Evolutionary conservation across 2,329 filamentous ascomycete genomes (phyloP), one percentile per base, ranked within the genome.

Genomic region (Dactylellina drechsleri): DNA sequence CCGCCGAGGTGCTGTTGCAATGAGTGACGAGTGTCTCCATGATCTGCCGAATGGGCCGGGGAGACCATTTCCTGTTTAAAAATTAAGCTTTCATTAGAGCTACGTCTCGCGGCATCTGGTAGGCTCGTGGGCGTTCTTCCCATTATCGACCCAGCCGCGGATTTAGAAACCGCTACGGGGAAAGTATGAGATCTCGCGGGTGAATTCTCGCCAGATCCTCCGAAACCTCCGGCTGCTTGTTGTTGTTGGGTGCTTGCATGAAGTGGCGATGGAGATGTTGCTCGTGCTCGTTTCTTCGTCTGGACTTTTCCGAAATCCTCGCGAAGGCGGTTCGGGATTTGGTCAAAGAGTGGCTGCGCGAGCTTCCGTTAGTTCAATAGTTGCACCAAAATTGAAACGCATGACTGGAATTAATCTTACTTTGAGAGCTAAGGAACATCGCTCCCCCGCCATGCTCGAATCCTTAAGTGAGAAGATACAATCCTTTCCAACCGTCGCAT

Each of bases 391-490:
- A 26, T 18, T 2, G 15, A 23, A 36, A 2, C 23, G 41, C 60
- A 5, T 23, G 20, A 18, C 18, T 28, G 1, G 10, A 53, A 2
- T 3, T 60, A 13, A 66, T 23, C 66, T 56, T 85, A 94, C 92
- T 80, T 89, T 87, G 28, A 99, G 85, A 47, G 92, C 90, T 53
- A 85, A 86, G 0, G 91, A 92, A 79, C 96, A 95, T 76, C 92
- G 86, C 80, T 97, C 92, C 2, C 95, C 95, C 41, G 93, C 93
- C 85, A 96, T 86, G 80, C 93, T 97, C 79, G 91, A 90, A 79
- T 91, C 89, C 1, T 93, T 91, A 70, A 98, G 85, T 15, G 88
- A 89, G 59, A 89, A 88, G 74, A 98, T 87, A 76, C 93, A 92
- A 77, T 94, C 90, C 80, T 91, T 91, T 16, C 94, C 95, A 77